Percentiles rank a stretch among this genome's conserved stretches.
These are phyloP conservation scores for Passiflora organensis DNA, from an alignment of 345 rosid species.

Conservation along the genomic window DNA sequence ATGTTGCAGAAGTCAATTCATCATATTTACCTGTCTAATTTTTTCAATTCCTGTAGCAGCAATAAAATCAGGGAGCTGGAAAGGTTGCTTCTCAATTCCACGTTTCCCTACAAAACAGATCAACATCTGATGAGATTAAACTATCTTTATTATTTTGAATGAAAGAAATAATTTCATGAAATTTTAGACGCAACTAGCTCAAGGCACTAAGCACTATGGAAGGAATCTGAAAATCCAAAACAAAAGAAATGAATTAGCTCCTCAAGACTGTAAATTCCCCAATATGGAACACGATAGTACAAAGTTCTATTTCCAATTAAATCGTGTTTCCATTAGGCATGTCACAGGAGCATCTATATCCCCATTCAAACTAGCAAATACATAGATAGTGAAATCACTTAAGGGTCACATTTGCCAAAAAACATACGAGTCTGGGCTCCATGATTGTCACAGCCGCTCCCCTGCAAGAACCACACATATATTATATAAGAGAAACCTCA, in stretches of 20 bases:
- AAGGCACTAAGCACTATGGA: slow-evolving; percentile 40
- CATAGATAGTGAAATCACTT: slow-evolving; percentile 33
- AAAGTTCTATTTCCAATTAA: slow-evolving; percentile 4
- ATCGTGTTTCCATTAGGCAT: slow-evolving; percentile 13
- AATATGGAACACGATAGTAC: slow-evolving; percentile 18
- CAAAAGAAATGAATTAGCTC: slow-evolving; percentile 40
- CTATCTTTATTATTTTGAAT: slow-evolving; percentile 1
- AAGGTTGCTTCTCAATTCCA: slow-evolving; percentile 97
- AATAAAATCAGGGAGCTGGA: slow-evolving; percentile 98
- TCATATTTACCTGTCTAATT: slow-evolving; percentile 83
- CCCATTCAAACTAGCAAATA: slow-evolving; percentile 38
- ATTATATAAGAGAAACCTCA: slow-evolving; percentile 96
- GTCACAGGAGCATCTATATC: slow-evolving; percentile 27
- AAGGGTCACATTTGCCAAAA: slow-evolving; percentile 52
- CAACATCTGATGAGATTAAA: slow-evolving; percentile 38
- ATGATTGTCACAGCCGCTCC: slow-evolving; percentile 72
- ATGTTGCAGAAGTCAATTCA: not conserved
- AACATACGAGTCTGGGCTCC: slow-evolving; percentile 99
- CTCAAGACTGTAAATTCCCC: slow-evolving; percentile 16
- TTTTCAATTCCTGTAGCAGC: slow-evolving; percentile 99
- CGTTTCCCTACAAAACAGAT: slow-evolving; percentile 86
- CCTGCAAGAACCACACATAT: slow-evolving; percentile 99
- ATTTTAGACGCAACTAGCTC: slow-evolving; percentile 34
- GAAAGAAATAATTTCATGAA: slow-evolving; percentile 8
- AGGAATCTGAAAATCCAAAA: slow-evolving; percentile 57